Percentiles rank a stretch among this genome's conserved stretches.
Conservation (phyloP, 495 filamentous ascomycete species). For the Xylaria sp. region DNA sequence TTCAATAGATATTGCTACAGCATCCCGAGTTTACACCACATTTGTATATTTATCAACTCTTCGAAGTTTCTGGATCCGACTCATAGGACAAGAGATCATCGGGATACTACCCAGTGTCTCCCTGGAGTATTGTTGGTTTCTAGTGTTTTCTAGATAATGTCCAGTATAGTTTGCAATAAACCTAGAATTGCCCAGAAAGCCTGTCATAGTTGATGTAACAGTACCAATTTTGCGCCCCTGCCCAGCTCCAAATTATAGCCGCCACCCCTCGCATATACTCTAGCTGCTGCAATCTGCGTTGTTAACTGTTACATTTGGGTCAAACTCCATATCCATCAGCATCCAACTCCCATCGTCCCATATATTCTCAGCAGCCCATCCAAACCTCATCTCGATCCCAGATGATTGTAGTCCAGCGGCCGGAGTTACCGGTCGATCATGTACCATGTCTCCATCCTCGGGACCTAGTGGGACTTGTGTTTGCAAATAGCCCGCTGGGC, state of each 20-base stretch:
- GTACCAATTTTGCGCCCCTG: background rate
- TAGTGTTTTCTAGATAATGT: too few relatives aligned
- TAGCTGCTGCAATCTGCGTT: background rate
- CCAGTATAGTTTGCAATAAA: too few relatives aligned
- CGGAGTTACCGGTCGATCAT: background rate
- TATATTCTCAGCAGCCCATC: background rate
- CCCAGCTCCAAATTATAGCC: background rate
- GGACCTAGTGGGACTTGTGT: background rate
- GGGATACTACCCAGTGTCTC: too few relatives aligned
- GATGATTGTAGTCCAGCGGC: background rate
- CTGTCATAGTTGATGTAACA: too few relatives aligned
- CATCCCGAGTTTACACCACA: too few relatives aligned
- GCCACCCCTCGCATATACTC: background rate
- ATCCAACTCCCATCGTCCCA: slow-evolving; percentile 12
- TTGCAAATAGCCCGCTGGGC: background rate
- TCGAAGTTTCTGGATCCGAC: too few relatives aligned
- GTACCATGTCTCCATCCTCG: background rate
- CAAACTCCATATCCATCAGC: slow-evolving; percentile 16
- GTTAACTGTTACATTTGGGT: slow-evolving; percentile 3
- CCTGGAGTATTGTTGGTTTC: too few relatives aligned
- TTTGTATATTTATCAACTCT: too few relatives aligned
- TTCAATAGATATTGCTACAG: too few relatives aligned
- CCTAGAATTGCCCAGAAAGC: too few relatives aligned
- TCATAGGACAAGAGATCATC: too few relatives aligned
- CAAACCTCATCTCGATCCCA: background rate